These are phyloP conservation scores for Suillus placidus DNA, from an alignment of 768 basidiomycete genomes.

Conservation along the genomic window DNA sequence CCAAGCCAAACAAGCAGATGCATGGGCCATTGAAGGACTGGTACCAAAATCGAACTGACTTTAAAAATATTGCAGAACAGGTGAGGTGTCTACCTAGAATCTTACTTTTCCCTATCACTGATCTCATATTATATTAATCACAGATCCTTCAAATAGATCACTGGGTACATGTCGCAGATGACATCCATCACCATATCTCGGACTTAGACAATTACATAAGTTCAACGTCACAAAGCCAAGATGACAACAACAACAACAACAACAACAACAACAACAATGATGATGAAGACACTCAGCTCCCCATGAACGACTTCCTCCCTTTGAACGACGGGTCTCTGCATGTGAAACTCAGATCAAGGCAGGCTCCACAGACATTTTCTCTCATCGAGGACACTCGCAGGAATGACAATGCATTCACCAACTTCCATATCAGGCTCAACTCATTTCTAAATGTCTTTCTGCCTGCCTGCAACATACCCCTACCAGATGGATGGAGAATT, in stretches of 20 bases:
- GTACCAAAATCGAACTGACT: conserved; percentile 35
- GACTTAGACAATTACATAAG: not conserved
- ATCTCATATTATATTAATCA: not conserved
- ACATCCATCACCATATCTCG: not conserved
- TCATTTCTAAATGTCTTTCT: conserved; percentile 7
- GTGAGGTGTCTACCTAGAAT: conserved; percentile 17
- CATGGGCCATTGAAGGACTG: conserved; percentile 30
- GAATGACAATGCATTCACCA: not conserved
- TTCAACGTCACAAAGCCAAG: not conserved
- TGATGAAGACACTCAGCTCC: not conserved
- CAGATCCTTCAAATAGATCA: not conserved
- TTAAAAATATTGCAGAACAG: conserved; percentile 36
- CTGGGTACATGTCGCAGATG: not conserved
- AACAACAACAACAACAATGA: not conserved
- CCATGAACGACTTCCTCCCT: too few species aligned
- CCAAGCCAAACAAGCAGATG: conserved; percentile 35
- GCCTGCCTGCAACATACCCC: not conserved
- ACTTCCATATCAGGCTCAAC: conserved; percentile 9
- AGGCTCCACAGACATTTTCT: not conserved
- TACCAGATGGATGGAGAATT: conserved; percentile 1
- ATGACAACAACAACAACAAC: not conserved
- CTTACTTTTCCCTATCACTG: not conserved
- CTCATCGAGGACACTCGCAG: not conserved
- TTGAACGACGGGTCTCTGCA: not conserved
- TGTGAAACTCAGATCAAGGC: conserved; percentile 5